phyloP scores from a whole-genome alignment of 2,329 filamentous ascomycete species.

The Stagonosporopsis rhizophila region DNA sequence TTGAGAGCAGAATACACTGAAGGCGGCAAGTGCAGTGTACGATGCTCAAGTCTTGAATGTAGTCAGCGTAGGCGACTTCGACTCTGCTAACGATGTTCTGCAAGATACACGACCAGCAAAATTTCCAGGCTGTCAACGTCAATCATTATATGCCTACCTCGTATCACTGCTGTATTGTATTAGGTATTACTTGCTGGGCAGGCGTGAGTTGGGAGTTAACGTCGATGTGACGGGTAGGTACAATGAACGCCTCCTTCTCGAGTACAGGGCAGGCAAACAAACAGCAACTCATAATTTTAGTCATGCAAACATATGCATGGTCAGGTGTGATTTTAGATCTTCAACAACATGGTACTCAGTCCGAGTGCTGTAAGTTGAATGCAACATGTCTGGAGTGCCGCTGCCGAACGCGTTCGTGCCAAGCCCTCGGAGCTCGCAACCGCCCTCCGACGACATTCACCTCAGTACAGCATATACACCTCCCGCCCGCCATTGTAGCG shows the following conservation, averaged over 20 bases:
- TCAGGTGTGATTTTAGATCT: neutral
- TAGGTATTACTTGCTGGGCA: neutral
- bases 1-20: neutral
- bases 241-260: neutral
- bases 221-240: neutral
- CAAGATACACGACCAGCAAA: neutral
- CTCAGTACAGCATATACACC: constrained; percentile 22
- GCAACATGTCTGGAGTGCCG: neutral
- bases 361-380: neutral
- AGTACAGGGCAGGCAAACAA: neutral
- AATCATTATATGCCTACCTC: neutral
- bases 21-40: neutral
- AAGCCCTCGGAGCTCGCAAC: constrained; percentile 5
- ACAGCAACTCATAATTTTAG: neutral
- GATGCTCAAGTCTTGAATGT: neutral
- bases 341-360: neutral
- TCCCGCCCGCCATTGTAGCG: constrained; percentile 22
- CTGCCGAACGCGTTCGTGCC: constrained; percentile 1
- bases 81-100: neutral
- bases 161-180: neutral
- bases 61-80: neutral
- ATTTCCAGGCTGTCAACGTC: neutral
- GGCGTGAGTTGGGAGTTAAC: neutral
- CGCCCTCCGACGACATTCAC: constrained; percentile 8
- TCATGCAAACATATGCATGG: neutral